Evolutionary conservation across 2,329 filamentous ascomycete species (phyloP), one percentile per base, ranked within the genome.

Genomic region (Pseudocercospora vitis): DNA sequence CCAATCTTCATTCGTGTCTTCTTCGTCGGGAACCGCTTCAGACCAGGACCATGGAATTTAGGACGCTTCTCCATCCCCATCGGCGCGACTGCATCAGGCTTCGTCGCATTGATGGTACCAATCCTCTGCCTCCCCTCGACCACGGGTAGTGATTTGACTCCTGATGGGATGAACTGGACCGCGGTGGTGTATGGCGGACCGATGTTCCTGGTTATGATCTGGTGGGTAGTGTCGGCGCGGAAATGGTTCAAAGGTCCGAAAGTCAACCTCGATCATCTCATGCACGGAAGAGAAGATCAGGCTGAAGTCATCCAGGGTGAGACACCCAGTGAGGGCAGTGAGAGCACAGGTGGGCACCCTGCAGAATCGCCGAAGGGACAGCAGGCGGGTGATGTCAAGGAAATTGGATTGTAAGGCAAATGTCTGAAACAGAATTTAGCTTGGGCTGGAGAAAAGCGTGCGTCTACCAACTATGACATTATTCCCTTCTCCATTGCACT

Each of bases 241-340:
- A 84, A 81, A 63, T 88, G 85, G 85, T 88, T 88, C 70, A 85
- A 81, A 63, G 85, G 85, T 0, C 85, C 85, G 0, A 86, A 83
- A 72, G 80, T 88, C 56, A 87, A 87, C 63, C 73, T 87, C 21
- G 54, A 53, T 23, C 54, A 57, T 33, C 28, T 53, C 6, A 57
- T 54, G 52, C 51, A 54, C 44, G 35, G n/a, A 16, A 18, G 32
- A 16, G 53, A 45, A n/a, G 29, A 39, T 14, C 16, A 23, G 16
- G 35, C 35, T 9, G 50, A 52, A 11, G 52, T 61, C 9, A 52
- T 63, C 18, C 54, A 61, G 23, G 60, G 60, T 21, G 56, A 61
- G 47, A 26, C 37, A 16, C 46, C 46, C 7, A 35, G 21, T n/a
- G 56, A 59, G 9, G 37, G 44, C 7, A 35, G 29, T 35, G 47